These are phyloP conservation scores for Waltiozyma sp. DNA, from an alignment of 1,139 yeast species.

Conservation along the genomic window DNA sequence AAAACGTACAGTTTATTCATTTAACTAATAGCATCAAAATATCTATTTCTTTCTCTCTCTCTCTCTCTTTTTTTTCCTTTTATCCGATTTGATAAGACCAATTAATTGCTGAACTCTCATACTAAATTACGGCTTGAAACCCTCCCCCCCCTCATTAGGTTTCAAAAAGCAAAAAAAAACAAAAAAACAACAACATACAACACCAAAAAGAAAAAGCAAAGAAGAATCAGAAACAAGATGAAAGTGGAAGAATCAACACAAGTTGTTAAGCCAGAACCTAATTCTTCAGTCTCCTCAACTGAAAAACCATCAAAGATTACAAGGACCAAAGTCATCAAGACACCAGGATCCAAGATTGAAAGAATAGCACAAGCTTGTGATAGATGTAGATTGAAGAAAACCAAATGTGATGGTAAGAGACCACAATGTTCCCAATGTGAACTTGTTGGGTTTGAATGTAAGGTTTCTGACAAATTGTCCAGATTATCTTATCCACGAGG, in stretches of 20 bases:
- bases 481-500: constrained; percentile 70
- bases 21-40: too few species aligned
- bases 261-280: background rate
- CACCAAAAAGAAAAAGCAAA: too few species aligned
- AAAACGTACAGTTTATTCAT: too few species aligned
- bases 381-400: constrained; percentile 64
- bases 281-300: background rate
- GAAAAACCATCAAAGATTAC: background rate
- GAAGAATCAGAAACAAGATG: too few species aligned
- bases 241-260: background rate
- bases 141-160: too few species aligned
- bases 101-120: too few species aligned
- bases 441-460: constrained; percentile 57
- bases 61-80: too few species aligned
- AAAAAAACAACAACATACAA: too few species aligned
- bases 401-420: constrained; percentile 61
- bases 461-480: constrained; percentile 59
- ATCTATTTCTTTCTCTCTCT: too few species aligned
- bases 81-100: too few species aligned
- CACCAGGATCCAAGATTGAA: constrained; percentile 21
- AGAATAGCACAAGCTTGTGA: constrained; percentile 74
- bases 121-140: too few species aligned
- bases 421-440: constrained; percentile 60
- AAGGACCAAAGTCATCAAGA: constrained; percentile 17
- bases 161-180: too few species aligned